Evolutionary conservation across 164 flowering plant species (phyloP).

Genomic region (Buxus sempervirens): DNA sequence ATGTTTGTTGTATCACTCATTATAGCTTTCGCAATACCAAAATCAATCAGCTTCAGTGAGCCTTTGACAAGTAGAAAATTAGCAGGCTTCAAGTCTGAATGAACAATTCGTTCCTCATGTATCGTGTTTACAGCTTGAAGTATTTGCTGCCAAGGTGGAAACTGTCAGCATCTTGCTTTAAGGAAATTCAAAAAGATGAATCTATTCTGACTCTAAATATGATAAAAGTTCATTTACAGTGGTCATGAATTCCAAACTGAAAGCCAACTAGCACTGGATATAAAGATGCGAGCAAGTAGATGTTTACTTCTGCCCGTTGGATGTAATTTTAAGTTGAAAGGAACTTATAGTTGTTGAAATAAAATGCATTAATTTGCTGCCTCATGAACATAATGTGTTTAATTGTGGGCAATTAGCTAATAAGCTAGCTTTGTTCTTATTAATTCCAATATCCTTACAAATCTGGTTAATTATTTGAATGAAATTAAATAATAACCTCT

Average conservation of each 20-base stretch:
- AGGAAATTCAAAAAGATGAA: neutral
- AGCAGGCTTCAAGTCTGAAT: conserved; percentile 98
- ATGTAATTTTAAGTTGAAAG: too few relatives aligned
- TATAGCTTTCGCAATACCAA: conserved; percentile 97
- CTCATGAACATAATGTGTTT: too few relatives aligned
- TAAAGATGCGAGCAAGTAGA: neutral
- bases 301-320: neutral
- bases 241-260: neutral
- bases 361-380: too few relatives aligned
- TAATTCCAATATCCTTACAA: too few relatives aligned
- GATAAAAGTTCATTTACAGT: too few relatives aligned
- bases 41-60: conserved; percentile 90
- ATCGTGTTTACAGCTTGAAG: conserved; percentile 93
- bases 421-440: too few relatives aligned
- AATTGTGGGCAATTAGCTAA: too few relatives aligned
- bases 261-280: neutral
- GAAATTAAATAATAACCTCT: too few relatives aligned
- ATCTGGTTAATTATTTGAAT: too few relatives aligned
- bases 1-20: conserved; percentile 97
- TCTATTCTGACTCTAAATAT: neutral
- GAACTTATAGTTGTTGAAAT: too few relatives aligned
- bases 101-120: conserved; percentile 97
- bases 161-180: neutral
- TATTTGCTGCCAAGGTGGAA: conserved; percentile 69
- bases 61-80: conserved; percentile 98